These are phyloP conservation scores for Bacterosira constricta DNA, from an alignment of 108 stramenopile genomes.

Conservation along the genomic window DNA sequence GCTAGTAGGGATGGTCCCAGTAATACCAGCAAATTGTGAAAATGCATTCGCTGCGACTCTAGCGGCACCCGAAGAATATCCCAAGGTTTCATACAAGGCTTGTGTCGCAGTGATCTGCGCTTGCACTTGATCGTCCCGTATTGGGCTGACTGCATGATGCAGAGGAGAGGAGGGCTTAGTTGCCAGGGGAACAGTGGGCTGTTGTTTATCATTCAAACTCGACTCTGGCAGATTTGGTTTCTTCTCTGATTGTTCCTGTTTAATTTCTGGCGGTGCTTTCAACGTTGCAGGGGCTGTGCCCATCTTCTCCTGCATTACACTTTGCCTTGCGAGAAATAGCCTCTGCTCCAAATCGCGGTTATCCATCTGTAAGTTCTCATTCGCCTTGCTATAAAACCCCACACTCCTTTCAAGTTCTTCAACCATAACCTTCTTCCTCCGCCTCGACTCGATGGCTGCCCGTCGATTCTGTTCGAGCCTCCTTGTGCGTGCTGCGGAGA, in stretches of 20 bases:
- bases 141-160: neutral
- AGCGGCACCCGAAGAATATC: constrained; percentile 1
- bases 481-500: constrained; percentile 14
- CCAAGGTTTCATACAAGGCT: constrained; percentile 8
- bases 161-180: neutral
- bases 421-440: constrained; percentile 44
- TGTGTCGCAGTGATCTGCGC: constrained; percentile 11
- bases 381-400: constrained; percentile 37
- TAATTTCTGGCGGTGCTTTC: neutral
- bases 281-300: neutral
- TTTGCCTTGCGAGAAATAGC: constrained; percentile 30
- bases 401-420: constrained; percentile 33
- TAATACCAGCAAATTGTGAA: constrained; percentile 2
- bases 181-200: neutral
- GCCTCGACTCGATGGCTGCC: constrained; percentile 33
- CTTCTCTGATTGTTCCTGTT: neutral
- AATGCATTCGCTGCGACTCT: constrained; percentile 1
- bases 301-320: neutral
- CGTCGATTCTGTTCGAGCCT: constrained; percentile 46
- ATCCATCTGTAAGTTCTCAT: constrained; percentile 20
- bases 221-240: neutral
- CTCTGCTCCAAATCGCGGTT: constrained; percentile 34
- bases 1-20: neutral
- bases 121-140: neutral
- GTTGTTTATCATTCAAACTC: neutral